Base-by-base conservation (phyloP, 106 monocot genomes). In the Platanthera guangdongensis region DNA sequence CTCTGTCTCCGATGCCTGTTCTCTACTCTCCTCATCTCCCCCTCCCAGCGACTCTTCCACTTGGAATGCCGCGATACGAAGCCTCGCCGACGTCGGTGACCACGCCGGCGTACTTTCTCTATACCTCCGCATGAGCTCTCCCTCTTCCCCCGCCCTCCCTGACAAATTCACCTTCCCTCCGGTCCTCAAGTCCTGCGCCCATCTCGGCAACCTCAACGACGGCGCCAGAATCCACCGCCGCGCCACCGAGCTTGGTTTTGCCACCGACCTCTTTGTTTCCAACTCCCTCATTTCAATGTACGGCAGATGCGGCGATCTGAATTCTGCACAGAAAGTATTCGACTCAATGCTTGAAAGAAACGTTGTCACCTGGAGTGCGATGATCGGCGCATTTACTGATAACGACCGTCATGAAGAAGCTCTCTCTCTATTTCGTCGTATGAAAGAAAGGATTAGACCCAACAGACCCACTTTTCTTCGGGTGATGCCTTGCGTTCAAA, bases 251-350 rank as follows among this genome's bases (percentile, higher is more conserved):
- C 57, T 65, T 15, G 78, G 73, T 14, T 22, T 78, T 25, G 30
- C 53, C 13, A 48, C 53, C 21, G 71, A 82, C 50, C 9, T 47
- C 14, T 76, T 76, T 74, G 82, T 87, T 46, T 45, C 74, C 63
- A 87, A 84, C 71, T 79, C 87, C 50, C 87, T 87, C 64, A 67
- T 87, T 50, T 46, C 87, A 51, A 74, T 82, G 79, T 87, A 87
- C 74, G 73, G 78, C 3, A 82, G 74, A 54, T 73, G 82, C 32
- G 86, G 86, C 39, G 74, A 52, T 22, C 7, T 75, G 32, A 64
- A 6, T 16, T 1, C 72, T 10, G 82, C 86, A n/a, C 53, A 49
- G 46, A 16, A 68, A 14, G 7, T 86, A 60, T 86, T 86, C 74
- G 86, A 83, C 46, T 48, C 73, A 80, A 83, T 80, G 86, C 68